Base-by-base conservation (phyloP, 495 filamentous ascomycete species). In the Penicillium bialowiezense region DNA sequence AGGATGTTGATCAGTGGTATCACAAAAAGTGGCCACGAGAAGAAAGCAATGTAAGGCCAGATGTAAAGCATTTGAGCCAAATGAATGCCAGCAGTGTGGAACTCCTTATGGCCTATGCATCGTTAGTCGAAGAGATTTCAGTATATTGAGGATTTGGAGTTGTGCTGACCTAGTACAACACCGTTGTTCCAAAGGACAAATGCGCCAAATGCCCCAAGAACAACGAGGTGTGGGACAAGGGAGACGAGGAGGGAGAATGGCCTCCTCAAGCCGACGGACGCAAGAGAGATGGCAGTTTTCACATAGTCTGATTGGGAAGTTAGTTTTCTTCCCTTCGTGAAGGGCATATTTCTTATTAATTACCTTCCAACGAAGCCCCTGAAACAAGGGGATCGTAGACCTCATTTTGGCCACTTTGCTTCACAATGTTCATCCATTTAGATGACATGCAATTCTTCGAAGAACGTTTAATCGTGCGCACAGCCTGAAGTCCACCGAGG, bases 51-150 rank as follows among this genome's bases (percentile, higher is more conserved):
- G 62, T 93, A 89, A 1, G 90, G 85, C 85, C 90, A 92, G 58
- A 97, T 83, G 64, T 98, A 98, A 28, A 97, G 84, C 81, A 97
- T 87, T 65, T 98, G 93, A 2, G 93, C 77, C 35, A 96, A 64
- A 59, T 98, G 95, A 15, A 97, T 64, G 6, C 89, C 90, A 3
- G 90, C 89, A 48, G 90, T 73, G 62, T 98, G 93, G 59, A 95
- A 96, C 20, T 87, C 85, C 72, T 97, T 96, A 67, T 98, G 95
- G 14, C 89, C 86, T 89, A 44, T 28, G 7, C 7, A 6, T 2
- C 41, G 31, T 58, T 14, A 66, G 56, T 40, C 14, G 13, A 50
- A n/a, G n/a, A n/a, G n/a, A n/a, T n/a, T 54, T 4, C 50, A 41
- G 20, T 7, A 13, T 7, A 48, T 18, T 13, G 5, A 19, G 23